Evolutionary conservation across 2,329 filamentous ascomycete genomes (phyloP), one percentile per base, ranked within the genome.

Genomic region (Seiridium cupressi): DNA sequence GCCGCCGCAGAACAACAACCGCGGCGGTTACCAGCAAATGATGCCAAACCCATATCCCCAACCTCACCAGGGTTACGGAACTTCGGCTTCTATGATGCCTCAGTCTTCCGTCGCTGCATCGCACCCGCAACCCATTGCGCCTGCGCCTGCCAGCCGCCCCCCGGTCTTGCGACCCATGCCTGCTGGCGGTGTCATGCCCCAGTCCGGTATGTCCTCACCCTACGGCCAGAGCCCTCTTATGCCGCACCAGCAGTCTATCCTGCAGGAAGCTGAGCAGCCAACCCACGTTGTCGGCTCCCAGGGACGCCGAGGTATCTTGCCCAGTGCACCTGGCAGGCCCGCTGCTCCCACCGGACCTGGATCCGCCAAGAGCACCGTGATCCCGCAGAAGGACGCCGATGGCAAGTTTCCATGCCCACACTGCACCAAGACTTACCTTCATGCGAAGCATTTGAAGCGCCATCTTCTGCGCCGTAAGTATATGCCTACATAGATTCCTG

Each of bases 341-440:
- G 87, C 91, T 58, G 91, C 92, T 34, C 87, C 91, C 38, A 81
- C 89, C 26, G 89, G 91, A 48, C 88, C 86, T 65, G 84, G 85
- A 48, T 81, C 85, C 36, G 83, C 85, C 8, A 96, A 97, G 83
- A 91, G 84, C 70, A 89, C 91, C 62, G 87, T 91, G 63, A 95
- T 96, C 64, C 93, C 93, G 13, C 90, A 92, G 68, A 97, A 98
- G 81, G 94, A 98, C 76, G 92, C 93, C 7, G 94, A 98, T 74
- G 95, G 95, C 72, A 98, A 98, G 81, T 99, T 96, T 73, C 94
- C 95, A 62, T 99, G 95, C 79, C 93, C 93, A 70, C 93, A 98
- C 76, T 99, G 95, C 80, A 97, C 92, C 70, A 98, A 98, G 83
- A 97, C 93, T 5, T 99, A 99, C 73, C 83, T 98, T 60, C 95